Percentiles rank a stretch among this genome's conserved stretches.
These are phyloP conservation scores for Vitis hybrid DNA, from an alignment of 177 flowering plant species.

Conservation along the genomic window DNA sequence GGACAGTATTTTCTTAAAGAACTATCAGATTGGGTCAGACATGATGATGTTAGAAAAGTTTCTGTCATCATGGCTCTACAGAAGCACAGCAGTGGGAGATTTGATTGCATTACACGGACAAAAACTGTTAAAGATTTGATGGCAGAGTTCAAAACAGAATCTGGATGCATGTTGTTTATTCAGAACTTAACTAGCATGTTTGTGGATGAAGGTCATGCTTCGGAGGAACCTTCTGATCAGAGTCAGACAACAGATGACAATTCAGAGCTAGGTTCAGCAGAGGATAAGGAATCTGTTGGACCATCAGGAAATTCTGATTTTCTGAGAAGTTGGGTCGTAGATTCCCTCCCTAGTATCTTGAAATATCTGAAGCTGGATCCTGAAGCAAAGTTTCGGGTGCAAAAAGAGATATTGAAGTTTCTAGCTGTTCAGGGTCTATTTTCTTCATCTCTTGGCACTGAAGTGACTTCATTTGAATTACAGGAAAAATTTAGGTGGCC, in stretches of 20 bases:
- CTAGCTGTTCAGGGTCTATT: conserved; percentile 92
- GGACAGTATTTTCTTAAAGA: conserved; percentile 68
- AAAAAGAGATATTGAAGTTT: conserved; percentile 84
- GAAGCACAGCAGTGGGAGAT: conserved; percentile 80
- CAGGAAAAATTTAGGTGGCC: conserved; percentile 95
- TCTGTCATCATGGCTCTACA: conserved; percentile 78
- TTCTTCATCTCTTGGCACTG: conserved; percentile 89
- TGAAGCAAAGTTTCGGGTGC: conserved; percentile 65
- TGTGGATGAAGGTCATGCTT: conserved; percentile 67
- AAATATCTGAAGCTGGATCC: conserved; percentile 66
- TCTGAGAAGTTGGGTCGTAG: conserved; percentile 81
- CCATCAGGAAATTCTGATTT: conserved; percentile 48
- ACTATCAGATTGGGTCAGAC: conserved; percentile 52
- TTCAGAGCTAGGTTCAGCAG: conserved; percentile 76
- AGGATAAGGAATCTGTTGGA: conserved; percentile 65
- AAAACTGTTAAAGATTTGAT: conserved; percentile 72
- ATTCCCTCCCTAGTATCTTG: conserved; percentile 68
- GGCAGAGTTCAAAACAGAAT: conserved; percentile 63
- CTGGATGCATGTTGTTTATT: conserved; percentile 77
- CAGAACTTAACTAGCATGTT: conserved; percentile 74
- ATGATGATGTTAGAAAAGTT: conserved; percentile 72
- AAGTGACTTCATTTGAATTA: conserved; percentile 92
- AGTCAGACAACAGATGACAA: conserved; percentile 95
- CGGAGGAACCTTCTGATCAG: conserved; percentile 93
- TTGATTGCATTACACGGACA: conserved; percentile 74